Conservation (phyloP, 257 asterid genomes). For the Gynochthodes officinalis region DNA sequence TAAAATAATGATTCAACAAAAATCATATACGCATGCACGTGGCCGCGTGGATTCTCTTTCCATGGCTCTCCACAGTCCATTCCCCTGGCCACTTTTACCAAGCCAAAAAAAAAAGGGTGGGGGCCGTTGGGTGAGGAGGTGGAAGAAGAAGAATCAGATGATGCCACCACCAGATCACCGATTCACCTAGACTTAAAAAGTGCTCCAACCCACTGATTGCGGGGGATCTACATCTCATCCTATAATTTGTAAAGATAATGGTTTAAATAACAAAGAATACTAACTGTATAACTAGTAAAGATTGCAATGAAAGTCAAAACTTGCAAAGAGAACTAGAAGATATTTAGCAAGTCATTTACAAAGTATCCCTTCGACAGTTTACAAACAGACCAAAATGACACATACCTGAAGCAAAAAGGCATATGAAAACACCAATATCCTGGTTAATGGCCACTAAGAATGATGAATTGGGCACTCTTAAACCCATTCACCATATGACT, state of each 20-base stretch:
- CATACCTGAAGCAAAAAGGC: not conserved
- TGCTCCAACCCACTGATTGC: slow-evolving; percentile 7
- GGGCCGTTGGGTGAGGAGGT: too few relatives aligned
- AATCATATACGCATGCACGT: not conserved
- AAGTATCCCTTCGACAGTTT: not conserved
- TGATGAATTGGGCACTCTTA: slow-evolving; percentile 24
- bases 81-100: not conserved
- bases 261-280: not conserved
- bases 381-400: slow-evolving; percentile 20
- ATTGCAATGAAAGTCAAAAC: slow-evolving; percentile 2
- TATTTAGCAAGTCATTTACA: slow-evolving; percentile 12
- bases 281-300: not conserved
- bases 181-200: not conserved
- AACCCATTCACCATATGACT: slow-evolving; percentile 13
- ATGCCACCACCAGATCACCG: not conserved
- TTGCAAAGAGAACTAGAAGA: slow-evolving; percentile 2
- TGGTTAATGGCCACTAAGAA: slow-evolving; percentile 3
- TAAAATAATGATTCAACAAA: slow-evolving; percentile 12
- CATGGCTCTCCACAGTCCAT: not conserved
- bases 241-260: too few relatives aligned
- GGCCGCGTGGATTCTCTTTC: slow-evolving; percentile 1
- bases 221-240: not conserved
- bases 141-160: not conserved
- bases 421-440: not conserved
- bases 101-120: too few relatives aligned